These are phyloP conservation scores for Aegilops speltoides DNA, from an alignment of 176 grass and related monocot species.

Conservation along the genomic window DNA sequence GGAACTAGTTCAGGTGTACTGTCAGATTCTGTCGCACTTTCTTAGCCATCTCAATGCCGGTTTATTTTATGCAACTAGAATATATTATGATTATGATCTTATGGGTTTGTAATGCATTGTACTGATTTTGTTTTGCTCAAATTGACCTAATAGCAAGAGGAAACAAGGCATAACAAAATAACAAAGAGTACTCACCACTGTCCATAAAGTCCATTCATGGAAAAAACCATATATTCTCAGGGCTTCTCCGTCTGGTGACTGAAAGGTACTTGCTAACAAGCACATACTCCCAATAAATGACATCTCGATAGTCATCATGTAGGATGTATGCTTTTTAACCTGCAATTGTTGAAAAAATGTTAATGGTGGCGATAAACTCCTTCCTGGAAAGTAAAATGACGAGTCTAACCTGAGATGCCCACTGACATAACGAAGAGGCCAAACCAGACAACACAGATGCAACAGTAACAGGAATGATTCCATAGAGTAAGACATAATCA, in stretches of 20 bases:
- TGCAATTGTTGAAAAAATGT: slow-evolving; percentile 45
- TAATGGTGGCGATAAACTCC: slow-evolving; percentile 12
- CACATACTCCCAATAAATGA: slow-evolving; percentile 91
- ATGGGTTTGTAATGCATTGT: not conserved
- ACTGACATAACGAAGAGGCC: slow-evolving; percentile 90
- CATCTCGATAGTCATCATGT: slow-evolving; percentile 99
- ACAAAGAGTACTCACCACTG: slow-evolving; percentile 56
- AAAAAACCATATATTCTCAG: slow-evolving; percentile 89
- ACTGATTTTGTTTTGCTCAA: not conserved
- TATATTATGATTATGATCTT: not conserved
- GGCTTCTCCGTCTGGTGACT: slow-evolving; percentile 89
- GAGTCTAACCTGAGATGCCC: slow-evolving; percentile 82
- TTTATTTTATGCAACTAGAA: slow-evolving; percentile 16
- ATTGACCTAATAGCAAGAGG: slow-evolving; percentile 9
- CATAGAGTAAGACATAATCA: slow-evolving; percentile 72
- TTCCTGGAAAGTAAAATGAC: slow-evolving; percentile 37
- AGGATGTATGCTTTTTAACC: slow-evolving; percentile 99
- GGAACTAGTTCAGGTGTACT: not conserved
- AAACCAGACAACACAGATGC: slow-evolving; percentile 87
- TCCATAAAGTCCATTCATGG: slow-evolving; percentile 86
- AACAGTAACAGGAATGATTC: slow-evolving; percentile 85
- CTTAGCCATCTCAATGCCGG: not conserved
- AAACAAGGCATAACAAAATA: not conserved
- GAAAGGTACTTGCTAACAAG: slow-evolving; percentile 73
- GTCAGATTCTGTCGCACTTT: slow-evolving; percentile 5